Evolutionary conservation across 1,284 basidiomycete species (phyloP), one percentile per base, ranked within the genome.

Genomic region (Cystobasidium slooffiae): DNA sequence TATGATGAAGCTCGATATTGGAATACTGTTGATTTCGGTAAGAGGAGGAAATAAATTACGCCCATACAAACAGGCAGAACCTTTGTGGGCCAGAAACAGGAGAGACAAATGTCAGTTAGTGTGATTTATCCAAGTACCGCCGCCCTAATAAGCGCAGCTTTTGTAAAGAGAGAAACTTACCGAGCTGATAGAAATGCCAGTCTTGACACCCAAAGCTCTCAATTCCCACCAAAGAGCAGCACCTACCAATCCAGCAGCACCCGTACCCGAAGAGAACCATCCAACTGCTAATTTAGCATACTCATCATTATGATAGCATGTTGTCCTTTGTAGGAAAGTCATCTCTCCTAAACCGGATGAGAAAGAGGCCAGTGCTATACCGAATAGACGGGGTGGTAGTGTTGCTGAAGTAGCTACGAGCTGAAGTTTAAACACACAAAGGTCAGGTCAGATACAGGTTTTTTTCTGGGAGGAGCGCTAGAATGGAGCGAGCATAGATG

Each of bases 201-300:
- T 80, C 63, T 88, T 87, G 6, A 99, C 93, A 14, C 96, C 96
- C 0, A 97, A 83, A 0, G 88, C 88, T 46, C 97, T 86, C 0
- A 98, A 84, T 77, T 94, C 86, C 96, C 96, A 98, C 96, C 96
- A 99, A 6, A 97, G 82, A 51, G 90, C 90, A 0, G 96, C 94
- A 6, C 96, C 97, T 0, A 91, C 90, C 5, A 98, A 87, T 0
- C 96, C 96, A 0, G 96, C 96, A 1, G 91, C 93, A 0, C 96
- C 96, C 0, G 96, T 99, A 0, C 96, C 96, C 8, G 90, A 81
- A 0, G 83, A 79, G 73, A 84, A 84, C 80, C 80, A 81, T 14
- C 72, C 73, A 51, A 76, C 75, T 24, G 73, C 65, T 41, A 47
- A 22, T 31, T 51, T 56, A 9, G 67, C 62, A 24, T 68, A 63